phyloP scores from a whole-genome alignment of 768 basidiomycete genomes.

The Leccinum fibrillosum region DNA sequence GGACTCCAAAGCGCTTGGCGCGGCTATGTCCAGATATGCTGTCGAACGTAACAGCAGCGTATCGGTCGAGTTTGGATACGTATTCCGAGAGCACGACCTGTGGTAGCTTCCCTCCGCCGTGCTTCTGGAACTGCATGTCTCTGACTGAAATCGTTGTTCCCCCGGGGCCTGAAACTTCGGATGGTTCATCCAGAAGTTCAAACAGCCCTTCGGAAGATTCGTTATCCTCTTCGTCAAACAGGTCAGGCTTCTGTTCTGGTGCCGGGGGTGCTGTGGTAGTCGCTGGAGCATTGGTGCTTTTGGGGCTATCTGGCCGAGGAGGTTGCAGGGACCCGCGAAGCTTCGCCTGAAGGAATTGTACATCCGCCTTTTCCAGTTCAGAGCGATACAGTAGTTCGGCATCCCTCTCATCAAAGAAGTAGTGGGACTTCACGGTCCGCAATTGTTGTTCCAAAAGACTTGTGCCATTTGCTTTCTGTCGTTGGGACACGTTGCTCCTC shows the following conservation, averaged over 20 bases:
- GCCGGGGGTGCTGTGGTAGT: background rate
- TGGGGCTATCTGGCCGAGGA: background rate
- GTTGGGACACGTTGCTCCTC: constrained; percentile 27
- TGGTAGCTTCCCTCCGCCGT: constrained; percentile 79
- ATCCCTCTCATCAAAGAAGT: constrained; percentile 69
- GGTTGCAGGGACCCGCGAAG: constrained; percentile 31
- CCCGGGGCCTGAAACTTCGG: constrained; percentile 50
- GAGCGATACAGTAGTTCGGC: constrained; percentile 55
- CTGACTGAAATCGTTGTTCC: constrained; percentile 55
- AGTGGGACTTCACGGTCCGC: constrained; percentile 48
- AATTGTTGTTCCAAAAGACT: constrained; percentile 46
- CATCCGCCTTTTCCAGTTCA: constrained; percentile 51
- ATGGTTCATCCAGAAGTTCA: constrained; percentile 66
- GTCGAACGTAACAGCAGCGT: constrained; percentile 69
- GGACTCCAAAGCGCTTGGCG: constrained; percentile 68
- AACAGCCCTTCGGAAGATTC: constrained; percentile 62
- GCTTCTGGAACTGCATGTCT: constrained; percentile 80
- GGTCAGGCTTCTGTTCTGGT: constrained; percentile 31
- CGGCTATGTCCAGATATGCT: constrained; percentile 68
- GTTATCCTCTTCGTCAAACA: constrained; percentile 53
- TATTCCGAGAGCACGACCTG: constrained; percentile 67
- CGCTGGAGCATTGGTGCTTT: background rate
- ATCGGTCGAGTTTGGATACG: constrained; percentile 65
- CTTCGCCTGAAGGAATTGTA: constrained; percentile 40
- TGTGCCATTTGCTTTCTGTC: constrained; percentile 26